Evolutionary conservation across 371 early-diverging fungal genomes (phyloP).

Genomic region (Mortierella polycephala): DNA sequence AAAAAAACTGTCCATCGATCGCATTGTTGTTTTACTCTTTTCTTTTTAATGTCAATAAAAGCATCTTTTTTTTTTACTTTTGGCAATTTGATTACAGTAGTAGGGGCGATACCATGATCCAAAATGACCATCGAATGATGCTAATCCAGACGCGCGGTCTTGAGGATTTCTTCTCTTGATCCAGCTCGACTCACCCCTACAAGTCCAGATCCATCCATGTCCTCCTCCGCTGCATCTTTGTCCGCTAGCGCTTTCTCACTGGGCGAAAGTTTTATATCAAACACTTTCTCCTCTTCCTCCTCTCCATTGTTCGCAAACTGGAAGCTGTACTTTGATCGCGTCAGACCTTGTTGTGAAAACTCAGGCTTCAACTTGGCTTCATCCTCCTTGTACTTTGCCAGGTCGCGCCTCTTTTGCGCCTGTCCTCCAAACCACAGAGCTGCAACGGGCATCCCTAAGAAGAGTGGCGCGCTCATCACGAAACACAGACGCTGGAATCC

Average conservation of each 20-base stretch:
- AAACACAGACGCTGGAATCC: slow-evolving; percentile 55
- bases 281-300: neutral
- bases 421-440: slow-evolving; percentile 33
- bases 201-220: neutral
- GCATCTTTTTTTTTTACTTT: too few relatives aligned
- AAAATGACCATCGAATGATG: too few relatives aligned
- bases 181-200: slow-evolving; percentile 3
- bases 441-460: slow-evolving; percentile 32
- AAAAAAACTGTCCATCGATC: neutral
- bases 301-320: slow-evolving; percentile 5
- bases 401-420: slow-evolving; percentile 26
- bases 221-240: slow-evolving; percentile 10
- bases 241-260: neutral
- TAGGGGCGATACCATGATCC: too few relatives aligned
- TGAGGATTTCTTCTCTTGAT: slow-evolving; percentile 11
- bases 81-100: too few relatives aligned
- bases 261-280: slow-evolving; percentile 4
- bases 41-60: too few relatives aligned
- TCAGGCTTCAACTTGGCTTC: slow-evolving; percentile 7
- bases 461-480: slow-evolving; percentile 33
- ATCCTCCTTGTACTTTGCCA: slow-evolving; percentile 38
- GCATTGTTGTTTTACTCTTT: slow-evolving; percentile 1
- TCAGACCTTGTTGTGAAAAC: neutral
- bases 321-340: slow-evolving; percentile 21
- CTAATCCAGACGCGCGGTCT: slow-evolving; percentile 11